A percentile compares a stretch with the other conserved stretches of the same genome.
These are phyloP conservation scores for Cryphonectria radicalis DNA, from an alignment of 2,329 filamentous ascomycete species.

Conservation along the genomic window DNA sequence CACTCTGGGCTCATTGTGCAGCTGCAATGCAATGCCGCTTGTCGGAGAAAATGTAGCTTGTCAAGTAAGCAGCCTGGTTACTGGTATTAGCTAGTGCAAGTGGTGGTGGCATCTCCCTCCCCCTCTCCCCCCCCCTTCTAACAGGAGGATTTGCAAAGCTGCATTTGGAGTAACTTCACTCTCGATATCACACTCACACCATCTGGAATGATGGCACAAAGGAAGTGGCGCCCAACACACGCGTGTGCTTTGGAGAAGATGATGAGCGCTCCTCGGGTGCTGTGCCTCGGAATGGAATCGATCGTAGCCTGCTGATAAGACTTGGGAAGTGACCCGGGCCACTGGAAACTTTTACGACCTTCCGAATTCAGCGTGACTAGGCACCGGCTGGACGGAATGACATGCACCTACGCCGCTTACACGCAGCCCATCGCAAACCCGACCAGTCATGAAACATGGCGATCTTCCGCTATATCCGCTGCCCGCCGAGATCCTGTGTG, in stretches of 20 bases:
- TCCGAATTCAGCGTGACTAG: constrained; percentile 19
- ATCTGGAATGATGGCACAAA: constrained; percentile 13
- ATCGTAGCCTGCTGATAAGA: constrained; percentile 23
- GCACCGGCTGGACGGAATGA: constrained; percentile 13
- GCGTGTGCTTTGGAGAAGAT: background rate
- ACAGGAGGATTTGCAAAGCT: constrained; percentile 17
- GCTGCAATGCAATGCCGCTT: constrained; percentile 17
- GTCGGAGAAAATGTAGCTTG: constrained; percentile 1
- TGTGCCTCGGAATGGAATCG: constrained; percentile 14
- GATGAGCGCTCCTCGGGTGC: background rate
- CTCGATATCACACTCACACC: constrained; percentile 23
- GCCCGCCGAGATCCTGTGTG: constrained; percentile 4
- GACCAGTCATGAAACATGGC: constrained; percentile 22
- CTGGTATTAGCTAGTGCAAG: background rate
- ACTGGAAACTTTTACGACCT: constrained; percentile 27
- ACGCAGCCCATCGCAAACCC: constrained; percentile 14
- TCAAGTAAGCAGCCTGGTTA: constrained; percentile 4
- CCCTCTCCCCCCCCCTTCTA: background rate
- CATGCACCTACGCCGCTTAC: constrained; percentile 1
- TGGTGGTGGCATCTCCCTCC: background rate
- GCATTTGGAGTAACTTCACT: constrained; percentile 10
- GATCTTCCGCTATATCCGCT: constrained; percentile 10
- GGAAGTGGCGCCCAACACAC: background rate
- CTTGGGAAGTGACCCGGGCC: constrained; percentile 22
- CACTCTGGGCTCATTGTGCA: constrained; percentile 6